Conservation (phyloP, 1,139 yeast genomes). For the Scheffersomyces illinoinensis region DNA sequence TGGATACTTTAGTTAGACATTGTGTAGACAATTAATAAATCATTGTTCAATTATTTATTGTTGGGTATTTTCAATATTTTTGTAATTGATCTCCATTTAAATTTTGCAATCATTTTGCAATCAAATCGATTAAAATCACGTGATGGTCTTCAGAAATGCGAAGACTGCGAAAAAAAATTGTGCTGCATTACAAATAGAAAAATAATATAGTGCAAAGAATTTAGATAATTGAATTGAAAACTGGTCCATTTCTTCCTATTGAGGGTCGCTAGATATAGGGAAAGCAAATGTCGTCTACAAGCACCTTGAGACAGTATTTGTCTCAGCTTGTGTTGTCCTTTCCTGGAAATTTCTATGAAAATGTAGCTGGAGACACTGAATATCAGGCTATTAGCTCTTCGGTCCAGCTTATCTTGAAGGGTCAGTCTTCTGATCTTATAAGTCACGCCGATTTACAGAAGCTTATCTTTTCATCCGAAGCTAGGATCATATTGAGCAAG, state of each 20-base stretch:
- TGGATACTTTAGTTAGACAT: background rate
- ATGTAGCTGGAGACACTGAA: conserved; percentile 3
- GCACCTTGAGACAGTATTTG: conserved; percentile 17
- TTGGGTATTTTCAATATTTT: no score
- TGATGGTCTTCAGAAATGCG: background rate
- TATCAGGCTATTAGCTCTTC: conserved; percentile 10
- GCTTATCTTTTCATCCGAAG: conserved; percentile 5
- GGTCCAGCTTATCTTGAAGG: conserved; percentile 20
- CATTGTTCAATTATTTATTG: no score
- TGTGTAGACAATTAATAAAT: background rate
- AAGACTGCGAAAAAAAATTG: background rate
- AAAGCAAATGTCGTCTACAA: conserved; percentile 5
- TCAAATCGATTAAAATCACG: background rate
- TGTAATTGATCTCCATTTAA: no score
- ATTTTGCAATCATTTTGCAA: background rate
- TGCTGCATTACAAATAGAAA: conserved; percentile 2
- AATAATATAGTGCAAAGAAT: background rate
- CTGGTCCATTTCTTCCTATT: background rate
- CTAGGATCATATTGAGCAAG: conserved; percentile 5
- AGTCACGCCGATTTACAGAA: conserved; percentile 9
- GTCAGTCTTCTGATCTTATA: conserved; percentile 27
- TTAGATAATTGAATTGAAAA: background rate
- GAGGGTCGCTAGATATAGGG: background rate
- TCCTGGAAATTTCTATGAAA: conserved; percentile 11
- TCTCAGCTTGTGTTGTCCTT: conserved; percentile 27